Evolutionary conservation across 2,329 filamentous ascomycete species (phyloP).

Genomic region (Furcasterigmium furcatum): DNA sequence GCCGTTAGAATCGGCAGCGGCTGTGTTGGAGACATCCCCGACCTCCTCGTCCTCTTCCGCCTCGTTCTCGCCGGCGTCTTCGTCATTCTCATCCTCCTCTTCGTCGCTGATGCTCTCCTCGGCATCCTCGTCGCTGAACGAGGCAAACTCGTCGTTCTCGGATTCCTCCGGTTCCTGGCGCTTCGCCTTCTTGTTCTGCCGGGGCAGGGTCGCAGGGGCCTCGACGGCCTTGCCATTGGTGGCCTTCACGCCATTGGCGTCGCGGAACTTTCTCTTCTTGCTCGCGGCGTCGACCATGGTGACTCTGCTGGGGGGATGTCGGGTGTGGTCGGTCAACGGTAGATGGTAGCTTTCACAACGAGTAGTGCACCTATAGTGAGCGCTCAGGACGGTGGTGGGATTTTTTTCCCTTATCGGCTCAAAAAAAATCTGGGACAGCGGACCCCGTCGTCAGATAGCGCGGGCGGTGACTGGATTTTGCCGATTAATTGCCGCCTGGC

Average conservation of each 20-base stretch:
- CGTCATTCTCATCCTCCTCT: conserved; percentile 23
- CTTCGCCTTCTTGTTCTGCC: conserved; percentile 41
- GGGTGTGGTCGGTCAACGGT: not conserved
- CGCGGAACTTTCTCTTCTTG: conserved; percentile 41
- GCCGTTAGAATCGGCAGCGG: conserved; percentile 18
- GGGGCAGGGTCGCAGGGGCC: conserved; percentile 20
- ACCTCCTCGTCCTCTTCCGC: conserved; percentile 16
- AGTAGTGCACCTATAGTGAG: not conserved
- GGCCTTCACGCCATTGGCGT: conserved; percentile 22
- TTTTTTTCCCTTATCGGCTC: conserved; percentile 13
- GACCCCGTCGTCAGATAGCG: too few species aligned
- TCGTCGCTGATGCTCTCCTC: conserved; percentile 17
- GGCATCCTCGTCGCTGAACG: not conserved
- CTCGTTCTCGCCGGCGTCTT: conserved; percentile 16
- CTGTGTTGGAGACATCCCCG: conserved; percentile 20
- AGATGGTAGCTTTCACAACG: not conserved
- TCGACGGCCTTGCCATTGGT: conserved; percentile 32
- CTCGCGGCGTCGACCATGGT: conserved; percentile 11
- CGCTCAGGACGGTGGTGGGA: conserved; percentile 1
- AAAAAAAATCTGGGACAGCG: conserved; percentile 6
- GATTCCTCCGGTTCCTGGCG: conserved; percentile 21
- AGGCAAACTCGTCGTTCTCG: conserved; percentile 10
- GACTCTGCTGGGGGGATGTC: not conserved
- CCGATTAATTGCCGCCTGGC: not conserved
- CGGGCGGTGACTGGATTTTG: not conserved